Percentiles rank a stretch among this genome's conserved stretches.
Conservation (phyloP, 345 rosid genomes). For the Linum usitatissimum region DNA sequence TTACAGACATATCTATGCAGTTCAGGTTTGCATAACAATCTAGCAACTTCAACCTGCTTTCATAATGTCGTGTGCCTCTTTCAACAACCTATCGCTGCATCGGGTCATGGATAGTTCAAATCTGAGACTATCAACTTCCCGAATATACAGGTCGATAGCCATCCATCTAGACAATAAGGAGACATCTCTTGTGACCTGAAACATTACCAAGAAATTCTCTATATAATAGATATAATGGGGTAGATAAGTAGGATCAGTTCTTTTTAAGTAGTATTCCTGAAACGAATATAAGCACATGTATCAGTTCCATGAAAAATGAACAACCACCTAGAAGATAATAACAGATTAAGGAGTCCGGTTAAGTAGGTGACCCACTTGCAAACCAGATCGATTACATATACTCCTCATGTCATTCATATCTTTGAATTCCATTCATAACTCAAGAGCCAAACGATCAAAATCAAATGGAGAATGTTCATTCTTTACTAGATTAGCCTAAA, state of each 20-base stretch:
- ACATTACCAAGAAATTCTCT: constrained; percentile 12
- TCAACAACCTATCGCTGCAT: constrained; percentile 56
- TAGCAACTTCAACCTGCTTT: constrained; percentile 47
- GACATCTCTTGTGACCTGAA: constrained; percentile 89
- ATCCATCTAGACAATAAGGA: constrained; percentile 95
- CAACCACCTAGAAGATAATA: background rate
- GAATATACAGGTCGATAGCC: constrained; percentile 81
- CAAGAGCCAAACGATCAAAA: background rate
- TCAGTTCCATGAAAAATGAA: no score
- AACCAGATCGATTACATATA: background rate
- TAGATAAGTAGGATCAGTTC: no score
- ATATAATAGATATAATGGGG: background rate
- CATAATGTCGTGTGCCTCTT: constrained; percentile 72
- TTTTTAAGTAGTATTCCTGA: no score
- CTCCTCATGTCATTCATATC: background rate
- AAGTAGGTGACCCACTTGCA: background rate
- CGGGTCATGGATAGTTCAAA: constrained; percentile 78
- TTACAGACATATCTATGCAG: background rate
- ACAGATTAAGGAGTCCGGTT: background rate
- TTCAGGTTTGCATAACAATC: constrained; percentile 4
- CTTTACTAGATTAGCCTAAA: background rate
- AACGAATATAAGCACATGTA: no score
- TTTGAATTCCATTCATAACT: background rate
- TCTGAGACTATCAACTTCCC: constrained; percentile 86
- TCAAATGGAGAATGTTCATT: background rate